Percentiles rank a stretch among this genome's conserved stretches.
These are phyloP conservation scores for Xylariales sp. DNA, from an alignment of 2,329 filamentous ascomycete genomes.

Conservation along the genomic window DNA sequence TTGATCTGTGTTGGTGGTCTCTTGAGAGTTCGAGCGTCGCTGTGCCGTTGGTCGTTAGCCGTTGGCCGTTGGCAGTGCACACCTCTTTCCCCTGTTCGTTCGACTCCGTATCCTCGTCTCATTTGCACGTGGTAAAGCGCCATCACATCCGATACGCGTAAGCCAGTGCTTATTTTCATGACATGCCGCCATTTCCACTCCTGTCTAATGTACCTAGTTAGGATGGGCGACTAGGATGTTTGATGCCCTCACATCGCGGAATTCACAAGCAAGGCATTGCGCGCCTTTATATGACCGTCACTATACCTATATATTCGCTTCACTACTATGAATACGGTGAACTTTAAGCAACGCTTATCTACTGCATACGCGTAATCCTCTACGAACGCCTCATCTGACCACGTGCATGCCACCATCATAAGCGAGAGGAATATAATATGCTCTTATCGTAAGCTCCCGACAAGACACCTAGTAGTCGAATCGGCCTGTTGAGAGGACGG, in stretches of 20 bases:
- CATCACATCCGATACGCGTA: not conserved
- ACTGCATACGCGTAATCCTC: not conserved
- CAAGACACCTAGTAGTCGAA: not conserved
- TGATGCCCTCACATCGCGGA: not conserved
- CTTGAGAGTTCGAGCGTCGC: no score
- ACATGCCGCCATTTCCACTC: not conserved
- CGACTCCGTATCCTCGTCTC: not conserved
- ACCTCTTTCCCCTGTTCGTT: not conserved
- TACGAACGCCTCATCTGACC: not conserved
- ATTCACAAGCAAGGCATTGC: not conserved
- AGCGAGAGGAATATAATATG: not conserved
- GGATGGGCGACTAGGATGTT: not conserved
- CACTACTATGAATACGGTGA: not conserved
- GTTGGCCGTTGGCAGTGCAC: no score
- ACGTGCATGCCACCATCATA: not conserved
- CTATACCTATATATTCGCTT: not conserved
- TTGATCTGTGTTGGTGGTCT: not conserved
- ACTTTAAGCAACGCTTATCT: not conserved
- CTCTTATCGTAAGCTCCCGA: not conserved
- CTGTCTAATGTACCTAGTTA: not conserved
- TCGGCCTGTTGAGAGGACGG: no score
- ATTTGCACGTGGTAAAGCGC: constrained; percentile 22
- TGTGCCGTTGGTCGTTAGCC: no score
- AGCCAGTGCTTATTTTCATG: constrained; percentile 17
- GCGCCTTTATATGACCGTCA: not conserved